Base-by-base conservation (phyloP, 2,329 filamentous ascomycete species). In the Botrytis deweyae region DNA sequence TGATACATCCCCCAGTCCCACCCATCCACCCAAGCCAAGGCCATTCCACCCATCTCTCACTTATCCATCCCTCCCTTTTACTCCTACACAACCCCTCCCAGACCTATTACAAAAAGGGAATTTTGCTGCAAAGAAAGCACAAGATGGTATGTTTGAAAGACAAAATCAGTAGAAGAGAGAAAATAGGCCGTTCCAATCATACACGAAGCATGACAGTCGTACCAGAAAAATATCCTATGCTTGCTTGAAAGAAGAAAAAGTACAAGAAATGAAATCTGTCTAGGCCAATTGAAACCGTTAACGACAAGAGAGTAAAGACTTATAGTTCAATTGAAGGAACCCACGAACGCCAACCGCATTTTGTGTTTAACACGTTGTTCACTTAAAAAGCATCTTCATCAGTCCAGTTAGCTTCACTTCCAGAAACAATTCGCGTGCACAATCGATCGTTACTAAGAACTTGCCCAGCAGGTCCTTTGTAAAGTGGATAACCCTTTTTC, bases 351-450 rank as follows among this genome's bases (percentile, higher is more conserved):
- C 52, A 49, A 46, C 49, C 40, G 29, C 20, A 25, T 18, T 61
- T 70, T 44, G 16, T 52, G 22, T 36, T 61, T 14, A n/a, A 58
- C 44, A 67, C 5, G 22, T 18, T 59, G 36, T 59, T 18, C 38
- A 7, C 42, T 62, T 79, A 89, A 78, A 86, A 90, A 52, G 84
- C 87, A 80, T 91, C 89, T 80, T 91, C 89, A 76, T 91, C 89
- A 2, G 88, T 90, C 89, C 89, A 91, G 65, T 81, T 81, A n/a
- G 80, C 76, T 79, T 91, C 89, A 81, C 88, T 90, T 20, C 88
- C 88, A 46, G 88, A 90, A n/a, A 88, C 83, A 75, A 90, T 88
- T 49, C 89, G 85, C 80, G 88, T 87, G n/a, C 88, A 89, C 52
- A 90, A 86, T n/a, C 83, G 82, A 74, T 90, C 89, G 74, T 87